These are phyloP conservation scores for Backusella circina DNA, from an alignment of 192 early-diverging fungal genomes.

Conservation along the genomic window DNA sequence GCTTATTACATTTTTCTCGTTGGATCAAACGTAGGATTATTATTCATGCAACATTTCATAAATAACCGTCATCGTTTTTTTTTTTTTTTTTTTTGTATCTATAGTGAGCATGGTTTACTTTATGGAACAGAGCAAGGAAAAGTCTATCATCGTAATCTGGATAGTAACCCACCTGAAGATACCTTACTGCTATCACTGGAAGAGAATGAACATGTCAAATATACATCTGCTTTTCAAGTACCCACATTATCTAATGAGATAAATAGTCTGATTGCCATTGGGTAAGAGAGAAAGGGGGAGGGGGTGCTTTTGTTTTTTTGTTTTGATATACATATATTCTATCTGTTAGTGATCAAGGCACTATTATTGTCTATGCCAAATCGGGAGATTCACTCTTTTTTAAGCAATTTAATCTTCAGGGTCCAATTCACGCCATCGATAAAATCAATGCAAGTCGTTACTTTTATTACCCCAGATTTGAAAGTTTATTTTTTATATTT, in stretches of 20 bases:
- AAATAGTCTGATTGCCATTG: neutral
- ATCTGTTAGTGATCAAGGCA: neutral
- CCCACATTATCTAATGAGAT: neutral
- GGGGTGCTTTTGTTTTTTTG: neutral
- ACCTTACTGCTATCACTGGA: neutral
- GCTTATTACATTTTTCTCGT: neutral
- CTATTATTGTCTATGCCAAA: neutral
- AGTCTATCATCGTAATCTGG: neutral
- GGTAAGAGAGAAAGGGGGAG: neutral
- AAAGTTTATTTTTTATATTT: neutral
- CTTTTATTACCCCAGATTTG: neutral
- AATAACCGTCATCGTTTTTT: too few relatives aligned
- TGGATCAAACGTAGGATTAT: neutral
- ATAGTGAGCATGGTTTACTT: neutral
- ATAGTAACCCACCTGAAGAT: neutral
- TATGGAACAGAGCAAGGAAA: neutral
- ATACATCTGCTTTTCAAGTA: neutral
- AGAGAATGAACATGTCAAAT: neutral
- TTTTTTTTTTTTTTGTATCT: neutral
- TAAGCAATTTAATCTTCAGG: conserved; percentile 9
- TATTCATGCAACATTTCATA: too few relatives aligned
- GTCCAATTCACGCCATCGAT: neutral
- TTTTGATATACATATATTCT: neutral
- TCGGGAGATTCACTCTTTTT: neutral
- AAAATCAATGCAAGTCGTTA: neutral